Conservation (phyloP, 371 early-diverging fungal genomes). For the Mortierella sp. region DNA sequence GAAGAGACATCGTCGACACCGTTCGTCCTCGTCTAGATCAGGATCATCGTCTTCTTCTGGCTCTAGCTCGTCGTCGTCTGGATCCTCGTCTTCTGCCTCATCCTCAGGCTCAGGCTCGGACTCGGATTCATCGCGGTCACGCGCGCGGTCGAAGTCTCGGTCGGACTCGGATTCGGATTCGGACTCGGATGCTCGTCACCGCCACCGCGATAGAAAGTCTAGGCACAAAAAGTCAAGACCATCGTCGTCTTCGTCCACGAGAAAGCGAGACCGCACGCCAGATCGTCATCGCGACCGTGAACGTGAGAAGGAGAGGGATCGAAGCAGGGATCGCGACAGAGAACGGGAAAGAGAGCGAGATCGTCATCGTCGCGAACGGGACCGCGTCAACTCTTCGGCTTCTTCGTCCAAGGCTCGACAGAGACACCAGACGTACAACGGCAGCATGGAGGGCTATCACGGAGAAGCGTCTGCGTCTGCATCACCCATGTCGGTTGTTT, state of each 20-base stretch:
- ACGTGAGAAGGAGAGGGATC: constrained; percentile 13
- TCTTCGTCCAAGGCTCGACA: constrained; percentile 16
- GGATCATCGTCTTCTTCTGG: constrained; percentile 26
- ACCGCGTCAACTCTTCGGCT: constrained; percentile 25
- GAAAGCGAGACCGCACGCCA: constrained; percentile 29
- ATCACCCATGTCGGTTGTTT: constrained; percentile 51
- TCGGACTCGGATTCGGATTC: constrained; percentile 34
- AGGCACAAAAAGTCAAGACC: constrained; percentile 17
- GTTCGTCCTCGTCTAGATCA: constrained; percentile 17
- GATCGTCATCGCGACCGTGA: constrained; percentile 25
- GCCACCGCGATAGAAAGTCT: constrained; percentile 16
- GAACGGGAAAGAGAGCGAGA: constrained; percentile 13
- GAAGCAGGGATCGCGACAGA: constrained; percentile 19
- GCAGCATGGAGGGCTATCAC: constrained; percentile 20
- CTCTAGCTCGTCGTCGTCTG: background rate
- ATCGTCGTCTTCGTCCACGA: constrained; percentile 24
- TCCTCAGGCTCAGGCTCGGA: constrained; percentile 11
- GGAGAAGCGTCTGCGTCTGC: constrained; percentile 41
- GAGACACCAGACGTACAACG: constrained; percentile 22
- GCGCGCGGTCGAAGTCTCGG: constrained; percentile 15
- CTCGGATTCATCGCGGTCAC: constrained; percentile 15
- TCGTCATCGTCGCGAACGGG: constrained; percentile 12
- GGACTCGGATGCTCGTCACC: constrained; percentile 22
- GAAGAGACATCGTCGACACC: constrained; percentile 27
- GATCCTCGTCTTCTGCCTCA: constrained; percentile 8